These are phyloP conservation scores for Wallacemonas rigidus DNA, from an alignment of 208 protist species.

Conservation along the genomic window DNA sequence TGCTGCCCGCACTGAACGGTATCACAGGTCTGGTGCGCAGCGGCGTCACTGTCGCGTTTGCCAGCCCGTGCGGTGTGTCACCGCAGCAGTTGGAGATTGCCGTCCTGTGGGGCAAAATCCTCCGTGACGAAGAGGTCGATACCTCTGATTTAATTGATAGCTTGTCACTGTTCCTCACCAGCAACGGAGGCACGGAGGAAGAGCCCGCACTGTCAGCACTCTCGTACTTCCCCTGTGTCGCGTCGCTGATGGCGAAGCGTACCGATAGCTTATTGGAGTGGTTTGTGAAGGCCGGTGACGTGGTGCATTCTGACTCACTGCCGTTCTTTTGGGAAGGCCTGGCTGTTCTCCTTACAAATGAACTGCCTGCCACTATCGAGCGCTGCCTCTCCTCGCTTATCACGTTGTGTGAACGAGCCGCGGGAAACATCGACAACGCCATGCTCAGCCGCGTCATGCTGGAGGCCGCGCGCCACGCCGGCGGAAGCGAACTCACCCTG, in stretches of 20 bases:
- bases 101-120: constrained; percentile 29
- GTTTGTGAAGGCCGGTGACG: background rate
- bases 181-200: background rate
- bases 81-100: constrained; percentile 20
- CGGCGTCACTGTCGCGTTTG: background rate
- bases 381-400: background rate
- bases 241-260: constrained; percentile 21
- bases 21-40: constrained; percentile 5
- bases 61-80: background rate
- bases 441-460: constrained; percentile 23
- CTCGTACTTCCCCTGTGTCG: constrained; percentile 28
- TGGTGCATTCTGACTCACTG: background rate
- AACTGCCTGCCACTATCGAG: background rate
- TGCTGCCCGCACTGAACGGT: constrained; percentile 32
- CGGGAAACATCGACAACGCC: background rate
- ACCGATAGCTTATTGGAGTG: background rate
- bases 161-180: background rate
- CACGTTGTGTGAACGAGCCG: background rate
- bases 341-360: background rate
- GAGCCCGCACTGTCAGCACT: constrained; percentile 12
- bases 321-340: constrained; percentile 1
- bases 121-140: background rate
- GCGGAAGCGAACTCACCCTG: background rate
- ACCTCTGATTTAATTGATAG: background rate
- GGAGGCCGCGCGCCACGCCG: constrained; percentile 21